A percentile compares a stretch with the other conserved stretches of the same genome.
Evolutionary conservation across 1,284 basidiomycete species (phyloP).

Genomic region (Gastroboletus turbinatus): DNA sequence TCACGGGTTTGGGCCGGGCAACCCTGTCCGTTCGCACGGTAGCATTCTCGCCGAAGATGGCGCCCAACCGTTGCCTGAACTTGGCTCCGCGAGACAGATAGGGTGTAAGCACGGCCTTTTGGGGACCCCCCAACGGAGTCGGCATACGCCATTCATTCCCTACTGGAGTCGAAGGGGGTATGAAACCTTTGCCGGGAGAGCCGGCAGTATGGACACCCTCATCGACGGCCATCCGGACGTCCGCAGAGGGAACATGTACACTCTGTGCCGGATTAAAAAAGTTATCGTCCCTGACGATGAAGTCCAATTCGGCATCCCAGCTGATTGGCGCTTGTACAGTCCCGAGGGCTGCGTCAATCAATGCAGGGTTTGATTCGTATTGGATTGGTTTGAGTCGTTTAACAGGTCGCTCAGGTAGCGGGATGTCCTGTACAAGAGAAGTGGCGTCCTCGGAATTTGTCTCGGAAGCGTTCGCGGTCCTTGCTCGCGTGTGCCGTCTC

Average conservation of each 20-base stretch:
- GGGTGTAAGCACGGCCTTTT: neutral
- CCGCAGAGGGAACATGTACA: neutral
- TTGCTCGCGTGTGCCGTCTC: neutral
- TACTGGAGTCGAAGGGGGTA: neutral
- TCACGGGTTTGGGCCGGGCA: constrained; percentile 23
- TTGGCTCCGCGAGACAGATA: constrained; percentile 20
- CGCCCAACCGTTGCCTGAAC: constrained; percentile 23
- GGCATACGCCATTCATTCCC: neutral
- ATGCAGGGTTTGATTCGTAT: constrained; percentile 21
- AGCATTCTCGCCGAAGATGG: constrained; percentile 21
- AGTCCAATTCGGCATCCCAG: constrained; percentile 18
- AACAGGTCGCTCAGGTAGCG: constrained; percentile 6
- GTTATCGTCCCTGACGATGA: constrained; percentile 4
- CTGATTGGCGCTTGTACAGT: constrained; percentile 21
- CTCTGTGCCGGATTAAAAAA: neutral
- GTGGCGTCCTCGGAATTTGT: constrained; percentile 14
- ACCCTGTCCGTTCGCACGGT: constrained; percentile 25
- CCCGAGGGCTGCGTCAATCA: constrained; percentile 27
- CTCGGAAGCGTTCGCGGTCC: constrained; percentile 4
- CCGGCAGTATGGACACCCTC: neutral
- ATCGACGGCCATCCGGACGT: constrained; percentile 1
- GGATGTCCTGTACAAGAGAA: neutral
- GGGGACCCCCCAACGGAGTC: neutral
- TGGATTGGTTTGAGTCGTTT: constrained; percentile 23
- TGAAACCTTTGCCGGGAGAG: neutral